These are phyloP conservation scores for Ampelocalamus luodianensis DNA, from an alignment of 176 grass and related monocot species.

Conservation along the genomic window DNA sequence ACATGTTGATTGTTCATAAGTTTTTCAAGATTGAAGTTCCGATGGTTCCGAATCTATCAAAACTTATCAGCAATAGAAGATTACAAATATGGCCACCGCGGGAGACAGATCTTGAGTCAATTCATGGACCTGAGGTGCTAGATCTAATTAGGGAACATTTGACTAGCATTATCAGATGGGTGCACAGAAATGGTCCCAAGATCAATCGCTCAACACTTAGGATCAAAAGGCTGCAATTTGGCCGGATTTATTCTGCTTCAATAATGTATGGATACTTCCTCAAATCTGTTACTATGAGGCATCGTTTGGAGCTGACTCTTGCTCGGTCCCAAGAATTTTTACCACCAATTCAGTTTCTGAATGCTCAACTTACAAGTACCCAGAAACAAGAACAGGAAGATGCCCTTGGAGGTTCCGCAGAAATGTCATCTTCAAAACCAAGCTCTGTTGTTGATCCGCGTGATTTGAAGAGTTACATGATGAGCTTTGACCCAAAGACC, in stretches of 20 bases:
- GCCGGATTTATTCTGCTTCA: constrained; percentile 59
- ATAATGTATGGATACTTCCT: constrained; percentile 68
- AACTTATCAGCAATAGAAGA: constrained; percentile 52
- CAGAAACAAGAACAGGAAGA: constrained; percentile 50
- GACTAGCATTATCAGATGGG: constrained; percentile 65
- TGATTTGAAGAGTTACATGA: constrained; percentile 62
- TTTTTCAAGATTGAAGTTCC: constrained; percentile 70
- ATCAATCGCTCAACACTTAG: constrained; percentile 54
- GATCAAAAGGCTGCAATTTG: constrained; percentile 60
- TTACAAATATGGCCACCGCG: constrained; percentile 60
- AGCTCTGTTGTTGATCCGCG: constrained; percentile 40
- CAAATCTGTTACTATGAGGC: constrained; percentile 56
- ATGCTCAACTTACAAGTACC: constrained; percentile 39
- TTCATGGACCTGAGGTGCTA: constrained; percentile 52
- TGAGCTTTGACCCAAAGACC: constrained; percentile 63
- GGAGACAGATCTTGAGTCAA: constrained; percentile 65
- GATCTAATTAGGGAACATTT: constrained; percentile 64
- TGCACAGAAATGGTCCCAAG: constrained; percentile 58
- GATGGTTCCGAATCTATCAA: constrained; percentile 65
- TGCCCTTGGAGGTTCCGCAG: constrained; percentile 32
- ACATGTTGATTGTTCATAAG: constrained; percentile 67
- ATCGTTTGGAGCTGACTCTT: constrained; percentile 55
- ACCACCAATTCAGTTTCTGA: constrained; percentile 43
- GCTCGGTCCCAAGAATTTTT: constrained; percentile 38
- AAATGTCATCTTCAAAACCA: constrained; percentile 43